Evolutionary conservation across 1,139 yeast species (phyloP).

Genomic region (Yamadazyma mexicana): DNA sequence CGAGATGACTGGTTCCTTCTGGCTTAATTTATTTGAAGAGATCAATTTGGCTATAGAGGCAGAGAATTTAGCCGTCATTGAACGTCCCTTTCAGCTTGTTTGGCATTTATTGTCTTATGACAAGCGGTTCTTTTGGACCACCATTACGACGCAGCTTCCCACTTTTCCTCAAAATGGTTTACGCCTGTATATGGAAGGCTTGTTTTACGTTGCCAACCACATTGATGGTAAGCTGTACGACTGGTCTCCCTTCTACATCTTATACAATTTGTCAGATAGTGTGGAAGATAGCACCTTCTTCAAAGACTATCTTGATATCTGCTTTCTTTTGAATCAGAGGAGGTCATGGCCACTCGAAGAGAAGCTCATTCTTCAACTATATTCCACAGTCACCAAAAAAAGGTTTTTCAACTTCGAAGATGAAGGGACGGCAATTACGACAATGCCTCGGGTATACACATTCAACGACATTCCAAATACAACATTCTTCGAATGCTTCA

Average conservation of each 20-base stretch:
- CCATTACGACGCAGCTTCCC: conserved; percentile 2
- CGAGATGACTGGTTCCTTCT: conserved; percentile 10
- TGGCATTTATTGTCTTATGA: conserved; percentile 9
- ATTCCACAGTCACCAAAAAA: conserved; percentile 29
- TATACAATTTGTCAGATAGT: conserved; percentile 19
- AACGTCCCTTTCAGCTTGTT: conserved; percentile 8
- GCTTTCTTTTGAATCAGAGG: conserved; percentile 27
- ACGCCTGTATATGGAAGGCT: conserved; percentile 10
- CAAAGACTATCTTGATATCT: conserved; percentile 30
- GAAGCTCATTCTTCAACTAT: conserved; percentile 28
- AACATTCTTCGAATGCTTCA: conserved; percentile 39
- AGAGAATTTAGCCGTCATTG: conserved; percentile 5
- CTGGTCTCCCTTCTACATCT: conserved; percentile 29
- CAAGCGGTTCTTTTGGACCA: conserved; percentile 9
- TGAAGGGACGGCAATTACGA: conserved; percentile 27
- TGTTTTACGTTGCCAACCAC: conserved; percentile 12
- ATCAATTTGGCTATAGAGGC: conserved; percentile 8
- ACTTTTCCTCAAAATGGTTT: background rate
- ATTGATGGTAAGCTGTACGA: conserved; percentile 10
- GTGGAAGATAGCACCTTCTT: conserved; percentile 19
- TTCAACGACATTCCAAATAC: conserved; percentile 34
- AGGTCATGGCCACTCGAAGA: conserved; percentile 42
- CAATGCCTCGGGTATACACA: conserved; percentile 26
- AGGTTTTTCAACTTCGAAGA: conserved; percentile 41
- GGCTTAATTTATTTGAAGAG: conserved; percentile 10